Conservation (phyloP, 371 early-diverging fungal species). For the Mortierella sp. region DNA sequence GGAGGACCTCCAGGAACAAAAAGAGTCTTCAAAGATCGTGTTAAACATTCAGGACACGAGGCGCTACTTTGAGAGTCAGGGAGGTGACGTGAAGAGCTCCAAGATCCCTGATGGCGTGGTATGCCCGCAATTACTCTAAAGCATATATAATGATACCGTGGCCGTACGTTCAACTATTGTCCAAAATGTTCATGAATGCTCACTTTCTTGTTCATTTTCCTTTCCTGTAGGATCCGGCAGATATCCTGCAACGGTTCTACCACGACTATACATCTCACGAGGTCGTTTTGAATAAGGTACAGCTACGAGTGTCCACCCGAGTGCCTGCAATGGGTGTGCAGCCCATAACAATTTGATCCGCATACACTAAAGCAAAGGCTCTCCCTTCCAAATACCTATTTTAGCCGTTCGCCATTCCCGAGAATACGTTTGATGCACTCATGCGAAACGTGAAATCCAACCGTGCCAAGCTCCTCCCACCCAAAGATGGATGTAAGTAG, state of each 20-base stretch:
- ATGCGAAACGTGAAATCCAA: slow-evolving; percentile 50
- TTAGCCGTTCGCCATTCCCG: slow-evolving; percentile 41
- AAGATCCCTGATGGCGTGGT: slow-evolving; percentile 43
- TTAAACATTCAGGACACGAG: slow-evolving; percentile 83
- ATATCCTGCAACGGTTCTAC: slow-evolving; percentile 36
- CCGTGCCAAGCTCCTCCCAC: slow-evolving; percentile 54
- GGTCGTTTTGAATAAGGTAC: slow-evolving; percentile 46
- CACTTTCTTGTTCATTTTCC: not conserved
- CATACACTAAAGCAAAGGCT: not conserved
- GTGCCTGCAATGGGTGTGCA: not conserved
- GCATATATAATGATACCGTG: not conserved
- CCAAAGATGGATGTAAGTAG: slow-evolving; percentile 55
- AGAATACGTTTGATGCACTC: slow-evolving; percentile 34
- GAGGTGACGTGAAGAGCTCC: slow-evolving; percentile 56
- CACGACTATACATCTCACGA: slow-evolving; percentile 27
- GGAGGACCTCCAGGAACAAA: slow-evolving; percentile 73
- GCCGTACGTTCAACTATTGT: not conserved
- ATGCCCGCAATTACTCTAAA: not conserved
- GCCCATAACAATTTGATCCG: not conserved
- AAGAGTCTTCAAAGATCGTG: slow-evolving; percentile 65
- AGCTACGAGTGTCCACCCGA: too few relatives aligned
- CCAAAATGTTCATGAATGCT: not conserved
- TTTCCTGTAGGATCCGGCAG: slow-evolving; percentile 26
- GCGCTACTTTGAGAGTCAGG: slow-evolving; percentile 86
- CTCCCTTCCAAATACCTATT: not conserved